phyloP scores from a whole-genome alignment of 495 filamentous ascomycete genomes.

The Trichoderma gamsii region DNA sequence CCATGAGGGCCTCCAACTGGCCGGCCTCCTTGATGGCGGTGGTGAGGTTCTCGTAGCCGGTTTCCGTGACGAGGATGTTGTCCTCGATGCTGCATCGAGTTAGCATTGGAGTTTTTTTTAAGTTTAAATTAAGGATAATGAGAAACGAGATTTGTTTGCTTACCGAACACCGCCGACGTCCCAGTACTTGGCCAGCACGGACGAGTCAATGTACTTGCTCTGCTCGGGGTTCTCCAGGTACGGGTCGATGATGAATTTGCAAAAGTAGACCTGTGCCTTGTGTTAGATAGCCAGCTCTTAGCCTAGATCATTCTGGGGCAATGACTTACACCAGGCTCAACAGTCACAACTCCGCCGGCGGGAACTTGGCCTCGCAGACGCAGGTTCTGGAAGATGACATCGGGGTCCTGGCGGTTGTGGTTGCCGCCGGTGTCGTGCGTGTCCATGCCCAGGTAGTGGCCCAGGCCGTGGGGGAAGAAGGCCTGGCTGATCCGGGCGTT shows the following conservation, averaged over 20 bases:
- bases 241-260: conserved; percentile 83
- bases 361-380: conserved; percentile 72
- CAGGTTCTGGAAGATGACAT: conserved; percentile 80
- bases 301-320: too few species aligned
- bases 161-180: conserved; percentile 75
- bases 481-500: conserved; percentile 68
- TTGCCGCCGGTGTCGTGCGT: conserved; percentile 89
- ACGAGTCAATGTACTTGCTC: conserved; percentile 63
- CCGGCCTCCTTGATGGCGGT: conserved; percentile 64
- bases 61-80: conserved; percentile 71
- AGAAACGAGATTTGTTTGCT: conserved; percentile 16
- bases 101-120: background rate
- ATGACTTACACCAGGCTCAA: conserved; percentile 71
- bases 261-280: conserved; percentile 73
- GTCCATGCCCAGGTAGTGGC: conserved; percentile 91
- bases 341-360: conserved; percentile 74
- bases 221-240: conserved; percentile 65
- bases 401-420: conserved; percentile 75
- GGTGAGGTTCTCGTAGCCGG: conserved; percentile 75
- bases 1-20: conserved; percentile 51
- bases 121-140: background rate
- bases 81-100: conserved; percentile 46
- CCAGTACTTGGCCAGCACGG: conserved; percentile 78
- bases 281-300: too few species aligned
- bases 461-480: conserved; percentile 89